A percentile compares a stretch with the other conserved stretches of the same genome.
These are phyloP conservation scores for Pythium scleroteichum DNA, from an alignment of 352 stramenopile genomes.

Conservation along the genomic window DNA sequence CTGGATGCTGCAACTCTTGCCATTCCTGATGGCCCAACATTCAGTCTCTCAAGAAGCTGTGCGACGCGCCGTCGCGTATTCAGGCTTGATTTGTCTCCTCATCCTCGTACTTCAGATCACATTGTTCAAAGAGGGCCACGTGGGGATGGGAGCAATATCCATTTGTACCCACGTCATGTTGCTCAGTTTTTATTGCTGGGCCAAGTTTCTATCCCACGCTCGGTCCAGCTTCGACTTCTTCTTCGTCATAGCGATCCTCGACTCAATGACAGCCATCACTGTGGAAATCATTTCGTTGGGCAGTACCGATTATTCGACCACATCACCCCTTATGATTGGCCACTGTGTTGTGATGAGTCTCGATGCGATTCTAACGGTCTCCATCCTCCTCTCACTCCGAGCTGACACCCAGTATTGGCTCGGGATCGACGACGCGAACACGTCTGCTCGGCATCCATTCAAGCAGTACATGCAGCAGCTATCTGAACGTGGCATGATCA, in stretches of 20 bases:
- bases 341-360: constrained; percentile 53
- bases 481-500: constrained; percentile 83
- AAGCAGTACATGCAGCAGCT: constrained; percentile 74
- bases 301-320: constrained; percentile 23
- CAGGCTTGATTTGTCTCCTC: constrained; percentile 51
- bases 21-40: constrained; percentile 85
- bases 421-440: constrained; percentile 67
- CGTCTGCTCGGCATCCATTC: constrained; percentile 54
- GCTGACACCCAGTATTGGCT: constrained; percentile 86
- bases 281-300: constrained; percentile 53
- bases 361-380: constrained; percentile 65
- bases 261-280: constrained; percentile 42
- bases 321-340: constrained; percentile 37
- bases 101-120: constrained; percentile 64
- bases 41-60: constrained; percentile 80
- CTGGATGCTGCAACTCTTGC: constrained; percentile 78
- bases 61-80: constrained; percentile 68
- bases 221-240: constrained; percentile 85
- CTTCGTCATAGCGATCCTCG: constrained; percentile 62
- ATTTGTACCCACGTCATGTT: constrained; percentile 57
- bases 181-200: constrained; percentile 73
- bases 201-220: constrained; percentile 78
- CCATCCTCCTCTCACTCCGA: constrained; percentile 71
- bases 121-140: constrained; percentile 48
- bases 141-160: constrained; percentile 51